These are phyloP conservation scores for Pichia nanzhaoensis DNA, from an alignment of 805 yeast species.

Conservation along the genomic window DNA sequence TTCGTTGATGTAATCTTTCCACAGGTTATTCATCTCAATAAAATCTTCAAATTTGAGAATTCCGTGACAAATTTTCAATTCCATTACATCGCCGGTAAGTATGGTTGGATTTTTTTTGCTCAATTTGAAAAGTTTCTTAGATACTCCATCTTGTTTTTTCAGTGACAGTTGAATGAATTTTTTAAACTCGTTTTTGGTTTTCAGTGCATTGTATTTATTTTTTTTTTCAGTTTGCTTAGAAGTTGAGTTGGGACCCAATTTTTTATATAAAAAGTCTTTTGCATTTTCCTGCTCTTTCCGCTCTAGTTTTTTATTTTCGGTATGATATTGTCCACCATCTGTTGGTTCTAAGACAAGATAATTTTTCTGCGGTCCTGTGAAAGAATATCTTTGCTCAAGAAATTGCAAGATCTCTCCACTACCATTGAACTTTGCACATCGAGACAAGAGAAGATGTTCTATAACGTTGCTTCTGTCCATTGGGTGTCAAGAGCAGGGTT, in stretches of 20 bases:
- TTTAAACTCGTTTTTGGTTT: constrained; percentile 37
- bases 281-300: constrained; percentile 11
- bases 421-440: constrained; percentile 35
- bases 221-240: not conserved
- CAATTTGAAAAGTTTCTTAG: constrained; percentile 30
- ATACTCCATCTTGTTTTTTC: constrained; percentile 34
- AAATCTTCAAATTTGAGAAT: constrained; percentile 42
- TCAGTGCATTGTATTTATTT: constrained; percentile 21
- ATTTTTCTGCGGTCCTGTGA: constrained; percentile 41
- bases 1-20: constrained; percentile 65
- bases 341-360: constrained; percentile 36
- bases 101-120: constrained; percentile 22
- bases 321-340: constrained; percentile 23
- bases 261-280: not conserved
- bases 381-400: constrained; percentile 39
- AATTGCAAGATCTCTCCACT: constrained; percentile 34
- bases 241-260: not conserved
- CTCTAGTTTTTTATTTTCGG: constrained; percentile 13
- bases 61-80: constrained; percentile 19
- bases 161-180: constrained; percentile 34
- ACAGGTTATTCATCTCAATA: constrained; percentile 49
- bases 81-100: constrained; percentile 16
- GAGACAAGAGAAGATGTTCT: constrained; percentile 39
- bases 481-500: too few species aligned
- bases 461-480: constrained; percentile 40